Evolutionary conservation across 1,139 yeast genomes (phyloP), one percentile per base, ranked within the genome.

Genomic region (Blastobotrys proliferans): DNA sequence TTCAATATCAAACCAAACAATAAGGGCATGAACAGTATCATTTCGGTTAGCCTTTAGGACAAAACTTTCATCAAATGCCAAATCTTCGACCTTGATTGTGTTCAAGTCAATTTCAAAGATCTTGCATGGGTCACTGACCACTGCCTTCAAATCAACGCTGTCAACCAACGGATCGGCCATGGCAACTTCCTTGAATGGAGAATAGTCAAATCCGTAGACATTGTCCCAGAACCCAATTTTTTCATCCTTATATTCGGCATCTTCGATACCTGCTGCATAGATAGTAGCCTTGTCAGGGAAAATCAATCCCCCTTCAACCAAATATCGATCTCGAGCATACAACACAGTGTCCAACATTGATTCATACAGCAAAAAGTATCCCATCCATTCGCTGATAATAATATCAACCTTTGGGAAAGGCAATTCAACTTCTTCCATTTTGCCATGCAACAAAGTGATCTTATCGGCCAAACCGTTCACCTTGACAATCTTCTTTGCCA

Each of bases 321-420:
- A 76, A 65, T 88, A 94, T 64, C 76, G 79, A 69, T 94, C 99
- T 68, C 99, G 80, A 26, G 99, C 99, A 54, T 79, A 77, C 52
- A 94, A 72, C 18, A 94, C 99, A 29, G 98, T 88, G 64, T 94
- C 98, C 65, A 94, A 76, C 99, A 94, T 94, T 51, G 95, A 85
- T 72, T 94, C 99, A 62, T 92, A 94, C 47, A 94, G 72, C 58
- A 94, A 70, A 61, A 94, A 94, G 69, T 94, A 94, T 16, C 99
- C 99, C 99, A 94, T 94, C 99, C 99, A 94, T 69, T 94, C 99
- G 51, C 94, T 82, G 49, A 94, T 83, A 56, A 94, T 94, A 55
- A 94, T 92, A 64, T 94, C 99, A 40, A 94, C 99, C 61, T 83
- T 56, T 35, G 62, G 63, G 46, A 53, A 81, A 35, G 98, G 98